A percentile compares a stretch with the other conserved stretches of the same genome.
Evolutionary conservation across 805 yeast genomes (phyloP).

Genomic region (Teunomyces atbi): DNA sequence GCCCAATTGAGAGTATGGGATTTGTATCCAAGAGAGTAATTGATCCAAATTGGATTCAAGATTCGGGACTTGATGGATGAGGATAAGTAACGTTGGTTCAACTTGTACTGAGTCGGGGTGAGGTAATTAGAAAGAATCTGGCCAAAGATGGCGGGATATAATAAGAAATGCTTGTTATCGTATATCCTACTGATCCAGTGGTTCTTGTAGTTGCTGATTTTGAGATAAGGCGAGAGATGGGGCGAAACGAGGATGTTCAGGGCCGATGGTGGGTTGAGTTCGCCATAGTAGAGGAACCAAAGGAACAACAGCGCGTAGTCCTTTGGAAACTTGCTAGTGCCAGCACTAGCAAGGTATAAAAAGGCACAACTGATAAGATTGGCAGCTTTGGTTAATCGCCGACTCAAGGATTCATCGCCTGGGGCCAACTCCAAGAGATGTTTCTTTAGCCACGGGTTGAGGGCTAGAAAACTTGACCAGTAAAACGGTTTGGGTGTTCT

Average conservation of each 20-base stretch:
- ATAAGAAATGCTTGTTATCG: conserved; percentile 28
- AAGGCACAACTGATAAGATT: conserved; percentile 23
- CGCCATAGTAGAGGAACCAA: conserved; percentile 29
- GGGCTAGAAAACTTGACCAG: conserved; percentile 31
- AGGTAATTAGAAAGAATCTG: conserved; percentile 41
- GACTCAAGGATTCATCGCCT: conserved; percentile 10
- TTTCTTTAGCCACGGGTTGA: conserved; percentile 23
- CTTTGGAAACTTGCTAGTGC: conserved; percentile 29
- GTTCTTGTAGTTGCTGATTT: conserved; percentile 20
- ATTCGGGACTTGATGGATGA: conserved; percentile 27
- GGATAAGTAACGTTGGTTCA: conserved; percentile 37
- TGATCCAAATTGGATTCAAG: conserved; percentile 43
- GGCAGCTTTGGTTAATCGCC: conserved; percentile 19
- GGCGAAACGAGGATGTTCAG: conserved; percentile 29
- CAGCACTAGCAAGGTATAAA: conserved; percentile 25
- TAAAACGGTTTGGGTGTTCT: conserved; percentile 23
- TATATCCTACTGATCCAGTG: conserved; percentile 22
- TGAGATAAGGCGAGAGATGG: conserved; percentile 21
- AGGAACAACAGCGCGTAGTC: conserved; percentile 38
- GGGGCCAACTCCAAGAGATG: neutral
- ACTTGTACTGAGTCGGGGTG: conserved; percentile 36
- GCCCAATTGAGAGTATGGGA: conserved; percentile 26
- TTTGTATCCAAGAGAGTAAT: conserved; percentile 29
- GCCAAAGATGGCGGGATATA: conserved; percentile 37
- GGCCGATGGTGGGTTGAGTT: conserved; percentile 34